Evolutionary conservation across 2,329 filamentous ascomycete species (phyloP).

Genomic region (Diaporthe vaccinii): DNA sequence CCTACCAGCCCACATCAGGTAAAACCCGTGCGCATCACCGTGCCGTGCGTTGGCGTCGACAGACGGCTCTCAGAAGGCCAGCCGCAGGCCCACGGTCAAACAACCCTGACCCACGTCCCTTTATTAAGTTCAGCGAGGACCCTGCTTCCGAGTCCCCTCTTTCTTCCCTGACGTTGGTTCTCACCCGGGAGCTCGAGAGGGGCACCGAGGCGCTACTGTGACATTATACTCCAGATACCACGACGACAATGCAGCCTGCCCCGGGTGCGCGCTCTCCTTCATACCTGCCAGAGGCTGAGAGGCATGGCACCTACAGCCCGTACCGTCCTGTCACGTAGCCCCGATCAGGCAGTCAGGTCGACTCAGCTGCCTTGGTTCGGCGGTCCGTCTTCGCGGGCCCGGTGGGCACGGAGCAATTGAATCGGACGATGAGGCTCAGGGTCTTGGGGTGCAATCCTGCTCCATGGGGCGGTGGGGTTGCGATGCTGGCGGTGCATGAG

Average conservation of each 20-base stretch:
- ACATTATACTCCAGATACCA: not conserved
- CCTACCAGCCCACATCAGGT: conserved; percentile 11
- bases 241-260: not conserved
- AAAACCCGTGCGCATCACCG: conserved; percentile 32
- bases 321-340: not conserved
- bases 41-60: conserved; percentile 38
- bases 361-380: conserved; percentile 2
- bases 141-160: not conserved
- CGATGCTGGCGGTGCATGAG: conserved; percentile 39
- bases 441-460: conserved; percentile 14
- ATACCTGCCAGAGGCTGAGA: not conserved
- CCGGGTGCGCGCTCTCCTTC: not conserved
- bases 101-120: conserved; percentile 40
- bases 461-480: conserved; percentile 36
- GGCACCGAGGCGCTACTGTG: conserved; percentile 8
- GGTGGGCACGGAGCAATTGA: not conserved
- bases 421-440: conserved; percentile 39
- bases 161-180: conserved; percentile 17
- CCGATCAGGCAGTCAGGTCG: not conserved
- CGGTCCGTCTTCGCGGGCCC: not conserved
- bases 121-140: conserved; percentile 29
- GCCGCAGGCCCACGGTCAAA: conserved; percentile 4
- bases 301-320: not conserved
- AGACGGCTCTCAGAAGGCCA: conserved; percentile 10
- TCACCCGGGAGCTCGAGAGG: conserved; percentile 7